phyloP scores from a whole-genome alignment of 768 basidiomycete species.

The Suillus occidentalis region DNA sequence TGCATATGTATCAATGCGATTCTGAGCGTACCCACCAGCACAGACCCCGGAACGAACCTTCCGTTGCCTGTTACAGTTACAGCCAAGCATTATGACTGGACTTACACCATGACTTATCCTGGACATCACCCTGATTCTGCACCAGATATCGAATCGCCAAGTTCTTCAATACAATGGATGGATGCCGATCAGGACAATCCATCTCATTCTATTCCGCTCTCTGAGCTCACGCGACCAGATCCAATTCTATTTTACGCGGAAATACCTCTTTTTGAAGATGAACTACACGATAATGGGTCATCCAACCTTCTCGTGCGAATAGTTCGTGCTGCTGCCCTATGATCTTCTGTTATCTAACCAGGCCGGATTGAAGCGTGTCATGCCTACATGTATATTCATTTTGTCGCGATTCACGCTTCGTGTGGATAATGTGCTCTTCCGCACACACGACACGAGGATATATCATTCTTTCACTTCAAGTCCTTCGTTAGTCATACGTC shows the following conservation, averaged over 20 bases:
- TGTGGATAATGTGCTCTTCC: slow-evolving; percentile 93
- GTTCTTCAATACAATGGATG: slow-evolving; percentile 41
- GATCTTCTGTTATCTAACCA: background rate
- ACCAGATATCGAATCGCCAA: slow-evolving; percentile 7
- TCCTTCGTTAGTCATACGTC: slow-evolving; percentile 68
- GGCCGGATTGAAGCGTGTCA: slow-evolving; percentile 70
- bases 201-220: slow-evolving; percentile 73
- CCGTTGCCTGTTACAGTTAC: slow-evolving; percentile 70
- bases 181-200: slow-evolving; percentile 57
- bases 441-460: slow-evolving; percentile 83
- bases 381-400: slow-evolving; percentile 93
- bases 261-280: slow-evolving; percentile 92
- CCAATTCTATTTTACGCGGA: slow-evolving; percentile 99
- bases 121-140: slow-evolving; percentile 46
- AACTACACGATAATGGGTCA: slow-evolving; percentile 95
- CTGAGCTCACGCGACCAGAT: slow-evolving; percentile 83
- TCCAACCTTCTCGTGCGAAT: slow-evolving; percentile 83
- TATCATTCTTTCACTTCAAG: slow-evolving; percentile 77
- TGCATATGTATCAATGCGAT: slow-evolving; percentile 12
- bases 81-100: slow-evolving; percentile 97
- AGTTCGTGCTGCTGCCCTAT: slow-evolving; percentile 47
- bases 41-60: slow-evolving; percentile 59
- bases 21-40: slow-evolving; percentile 47
- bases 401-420: slow-evolving; percentile 89
- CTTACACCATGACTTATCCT: slow-evolving; percentile 86